Conservation (phyloP, 129 eudicot genomes). For the Tanacetum coccineum region DNA sequence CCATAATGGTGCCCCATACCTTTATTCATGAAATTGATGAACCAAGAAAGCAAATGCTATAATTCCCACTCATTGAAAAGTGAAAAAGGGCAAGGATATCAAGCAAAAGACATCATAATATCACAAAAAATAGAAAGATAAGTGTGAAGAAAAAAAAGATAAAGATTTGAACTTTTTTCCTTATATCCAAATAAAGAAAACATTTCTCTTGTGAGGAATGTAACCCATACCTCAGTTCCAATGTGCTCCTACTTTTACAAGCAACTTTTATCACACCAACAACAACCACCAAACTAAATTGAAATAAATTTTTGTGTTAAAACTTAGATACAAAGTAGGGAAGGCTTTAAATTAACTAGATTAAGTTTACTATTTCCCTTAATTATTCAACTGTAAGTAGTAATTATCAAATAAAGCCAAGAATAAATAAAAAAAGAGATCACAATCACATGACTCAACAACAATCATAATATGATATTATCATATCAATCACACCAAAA, state of each 20-base stretch:
- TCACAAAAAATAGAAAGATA: constrained; percentile 21
- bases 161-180: constrained; percentile 20
- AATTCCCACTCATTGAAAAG: constrained; percentile 26
- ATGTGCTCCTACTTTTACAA: constrained; percentile 27
- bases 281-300: background rate
- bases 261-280: constrained; percentile 15
- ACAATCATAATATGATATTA: constrained; percentile 43
- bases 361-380: background rate
- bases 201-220: constrained; percentile 18
- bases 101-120: constrained; percentile 18
- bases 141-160: constrained; percentile 10
- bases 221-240: constrained; percentile 36
- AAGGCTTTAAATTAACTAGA: constrained; percentile 12
- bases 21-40: constrained; percentile 16
- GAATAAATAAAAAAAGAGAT: constrained; percentile 24
- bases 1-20: constrained; percentile 37
- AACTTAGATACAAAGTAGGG: constrained; percentile 14
- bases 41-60: background rate
- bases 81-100: constrained; percentile 7
- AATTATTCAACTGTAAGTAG: background rate
- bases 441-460: constrained; percentile 62
- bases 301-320: constrained; percentile 6
- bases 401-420: constrained; percentile 23
- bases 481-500: constrained; percentile 47
- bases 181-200: constrained; percentile 12